Evolutionary conservation across 176 grass and related monocot genomes (phyloP), one percentile per base, ranked within the genome.

Genomic region (Triticum monococcum): DNA sequence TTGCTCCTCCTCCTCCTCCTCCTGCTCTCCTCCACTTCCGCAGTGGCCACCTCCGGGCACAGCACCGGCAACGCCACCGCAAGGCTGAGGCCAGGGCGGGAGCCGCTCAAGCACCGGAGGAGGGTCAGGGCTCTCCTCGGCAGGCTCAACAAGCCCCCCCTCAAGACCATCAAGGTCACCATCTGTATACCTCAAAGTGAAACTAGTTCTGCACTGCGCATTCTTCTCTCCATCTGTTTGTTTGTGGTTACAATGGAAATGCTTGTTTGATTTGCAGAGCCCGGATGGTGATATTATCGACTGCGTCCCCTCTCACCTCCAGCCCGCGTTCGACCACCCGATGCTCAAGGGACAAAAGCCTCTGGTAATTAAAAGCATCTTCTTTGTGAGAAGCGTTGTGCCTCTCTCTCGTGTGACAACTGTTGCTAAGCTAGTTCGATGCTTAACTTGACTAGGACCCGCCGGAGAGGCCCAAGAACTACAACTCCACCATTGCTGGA

Each of bases 261-360:
- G 25, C 12, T 70, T 80, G 52, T 33, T 45, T 30, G 31, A 20
- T 68, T 57, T 26, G 24, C 87, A 97, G 94, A 94, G 94, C 68
- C 86, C 89, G 16, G 94, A 94, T 77, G 94, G 92, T 28, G 94
- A 97, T 45, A 40, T 86, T 28, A 92, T 97, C 72, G 94, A 97
- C 45, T 97, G 94, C n/a, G 90, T 97, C 18, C 89, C 79, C 20
- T 90, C 76, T 77, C 89, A 94, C 70, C 88, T 92, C 12, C 94
- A 94, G 61, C 91, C 92, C 20, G 90, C 94, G 40, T 94, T 97
- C 73, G 92, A 94, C 75, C 89, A 94, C 43, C 89, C 92, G 30
- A 64, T 79, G 71, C 46, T 90, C 64, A 90, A 75, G 67, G 94
- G 83, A 0, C 90, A 89, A 60, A 88, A 90, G 50, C 88, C 77